A percentile compares a stretch with the other conserved stretches of the same genome.
These are phyloP conservation scores for Lepidium sativum DNA, from an alignment of 345 rosid genomes.

Conservation along the genomic window DNA sequence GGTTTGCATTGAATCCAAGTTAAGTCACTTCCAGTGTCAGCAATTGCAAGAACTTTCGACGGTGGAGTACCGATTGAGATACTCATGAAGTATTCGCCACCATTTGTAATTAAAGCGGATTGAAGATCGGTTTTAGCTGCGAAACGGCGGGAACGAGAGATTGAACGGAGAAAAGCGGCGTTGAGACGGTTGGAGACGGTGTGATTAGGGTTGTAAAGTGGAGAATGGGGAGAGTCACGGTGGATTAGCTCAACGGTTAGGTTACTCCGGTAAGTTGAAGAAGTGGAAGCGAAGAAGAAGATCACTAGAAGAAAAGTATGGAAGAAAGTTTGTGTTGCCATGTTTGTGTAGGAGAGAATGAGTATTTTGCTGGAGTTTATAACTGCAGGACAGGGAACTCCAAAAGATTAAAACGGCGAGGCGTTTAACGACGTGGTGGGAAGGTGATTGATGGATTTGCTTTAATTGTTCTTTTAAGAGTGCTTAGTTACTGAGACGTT, in stretches of 20 bases:
- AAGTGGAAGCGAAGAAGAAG: neutral
- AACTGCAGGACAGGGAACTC: neutral
- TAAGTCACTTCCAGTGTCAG: conserved; percentile 30
- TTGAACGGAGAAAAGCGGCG: conserved; percentile 24
- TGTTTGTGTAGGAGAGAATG: neutral
- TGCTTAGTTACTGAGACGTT: neutral
- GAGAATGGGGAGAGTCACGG: conserved; percentile 28
- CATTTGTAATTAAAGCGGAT: conserved; percentile 6
- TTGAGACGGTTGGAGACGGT: conserved; percentile 18
- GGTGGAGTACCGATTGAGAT: conserved; percentile 33
- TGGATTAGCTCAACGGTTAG: conserved; percentile 27
- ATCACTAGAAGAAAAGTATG: neutral
- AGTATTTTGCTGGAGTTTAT: conserved; percentile 1
- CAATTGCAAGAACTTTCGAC: conserved; percentile 5
- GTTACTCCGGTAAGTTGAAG: neutral
- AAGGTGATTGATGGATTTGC: neutral
- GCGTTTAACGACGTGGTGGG: neutral
- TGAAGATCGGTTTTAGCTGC: conserved; percentile 16
- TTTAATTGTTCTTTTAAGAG: neutral
- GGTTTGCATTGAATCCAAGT: conserved; percentile 27
- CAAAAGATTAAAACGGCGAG: conserved; percentile 9
- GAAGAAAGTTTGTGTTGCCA: conserved; percentile 1
- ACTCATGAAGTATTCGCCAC: conserved; percentile 24
- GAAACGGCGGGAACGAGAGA: conserved; percentile 25
- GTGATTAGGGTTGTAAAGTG: conserved; percentile 22